These are phyloP conservation scores for Bombardia bombarda DNA, from an alignment of 495 filamentous ascomycete genomes.

Conservation along the genomic window DNA sequence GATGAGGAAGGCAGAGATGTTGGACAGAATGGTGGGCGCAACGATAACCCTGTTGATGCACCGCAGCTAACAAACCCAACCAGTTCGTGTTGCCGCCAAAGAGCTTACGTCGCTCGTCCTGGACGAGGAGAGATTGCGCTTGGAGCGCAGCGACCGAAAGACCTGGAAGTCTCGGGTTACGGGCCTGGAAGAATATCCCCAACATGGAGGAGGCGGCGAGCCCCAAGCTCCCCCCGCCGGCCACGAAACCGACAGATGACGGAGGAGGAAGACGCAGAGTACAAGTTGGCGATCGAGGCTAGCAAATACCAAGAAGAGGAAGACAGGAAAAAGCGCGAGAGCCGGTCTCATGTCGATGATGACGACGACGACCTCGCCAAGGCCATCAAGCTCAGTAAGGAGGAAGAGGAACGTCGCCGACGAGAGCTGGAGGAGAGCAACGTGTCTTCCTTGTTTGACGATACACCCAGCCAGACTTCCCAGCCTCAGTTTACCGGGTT, in stretches of 20 bases:
- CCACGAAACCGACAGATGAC: conserved; percentile 41
- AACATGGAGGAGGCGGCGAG: no score
- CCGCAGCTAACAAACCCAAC: conserved; percentile 5
- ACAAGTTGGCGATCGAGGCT: conserved; percentile 86
- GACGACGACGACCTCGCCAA: conserved; percentile 88
- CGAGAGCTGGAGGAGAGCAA: conserved; percentile 88
- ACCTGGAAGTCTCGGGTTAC: conserved; percentile 95
- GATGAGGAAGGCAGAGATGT: conserved; percentile 94
- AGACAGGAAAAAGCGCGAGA: conserved; percentile 71
- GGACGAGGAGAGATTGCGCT: conserved; percentile 89
- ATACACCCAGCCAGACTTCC: conserved; percentile 51
- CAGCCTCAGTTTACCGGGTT: conserved; percentile 76
- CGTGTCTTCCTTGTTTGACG: conserved; percentile 79
- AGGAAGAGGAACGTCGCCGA: conserved; percentile 80
- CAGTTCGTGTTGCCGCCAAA: conserved; percentile 92
- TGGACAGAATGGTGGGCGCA: conserved; percentile 74
- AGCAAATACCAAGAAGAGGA: conserved; percentile 95
- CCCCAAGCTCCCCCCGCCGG: conserved; percentile 30
- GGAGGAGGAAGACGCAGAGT: conserved; percentile 90
- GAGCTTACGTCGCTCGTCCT: conserved; percentile 90
- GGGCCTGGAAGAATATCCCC: conserved; percentile 76
- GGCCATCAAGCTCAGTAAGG: conserved; percentile 91
- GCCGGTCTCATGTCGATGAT: conserved; percentile 49
- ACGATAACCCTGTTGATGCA: not conserved
- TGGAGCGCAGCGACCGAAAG: conserved; percentile 84